Percentiles rank a stretch among this genome's conserved stretches.
Evolutionary conservation across 1,284 basidiomycete genomes (phyloP).

Genomic region (Mycosarcoma maydis): DNA sequence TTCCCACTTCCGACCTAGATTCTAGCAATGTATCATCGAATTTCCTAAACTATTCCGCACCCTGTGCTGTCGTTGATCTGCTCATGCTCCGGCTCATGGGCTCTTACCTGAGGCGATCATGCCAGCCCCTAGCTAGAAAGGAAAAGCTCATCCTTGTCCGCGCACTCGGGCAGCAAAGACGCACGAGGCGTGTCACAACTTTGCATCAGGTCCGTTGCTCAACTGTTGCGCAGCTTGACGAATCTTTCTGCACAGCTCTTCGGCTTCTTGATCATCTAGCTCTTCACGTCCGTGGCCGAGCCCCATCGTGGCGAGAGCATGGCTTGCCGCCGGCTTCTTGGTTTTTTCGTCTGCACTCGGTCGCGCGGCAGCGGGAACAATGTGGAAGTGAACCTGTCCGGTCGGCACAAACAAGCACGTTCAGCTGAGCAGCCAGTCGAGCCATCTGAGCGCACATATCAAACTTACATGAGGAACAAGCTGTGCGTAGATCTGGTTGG

Average conservation of each 20-base stretch:
- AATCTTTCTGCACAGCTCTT: constrained; percentile 27
- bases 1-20: not conserved
- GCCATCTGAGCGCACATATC: not conserved
- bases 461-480: constrained; percentile 78
- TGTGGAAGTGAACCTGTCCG: constrained; percentile 79
- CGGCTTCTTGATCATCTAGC: constrained; percentile 52
- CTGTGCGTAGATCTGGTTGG: constrained; percentile 78
- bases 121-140: too few species aligned
- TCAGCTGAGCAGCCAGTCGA: not conserved
- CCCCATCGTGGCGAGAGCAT: constrained; percentile 25
- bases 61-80: too few species aligned
- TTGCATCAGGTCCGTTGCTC: constrained; percentile 8
- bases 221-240: constrained; percentile 16
- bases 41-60: not conserved
- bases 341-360: constrained; percentile 21
- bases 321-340: constrained; percentile 11
- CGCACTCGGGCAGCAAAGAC: too few species aligned
- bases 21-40: constrained; percentile 16
- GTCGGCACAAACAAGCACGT: not conserved
- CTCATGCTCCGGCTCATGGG: too few species aligned
- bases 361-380: constrained; percentile 77
- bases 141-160: too few species aligned
- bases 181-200: constrained; percentile 12
- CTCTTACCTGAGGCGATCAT: too few species aligned
- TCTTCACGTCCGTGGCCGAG: constrained; percentile 56